Percentiles rank a stretch among this genome's conserved stretches.
These are phyloP conservation scores for Naematelia encephala DNA, from an alignment of 768 basidiomycete species.

Conservation along the genomic window DNA sequence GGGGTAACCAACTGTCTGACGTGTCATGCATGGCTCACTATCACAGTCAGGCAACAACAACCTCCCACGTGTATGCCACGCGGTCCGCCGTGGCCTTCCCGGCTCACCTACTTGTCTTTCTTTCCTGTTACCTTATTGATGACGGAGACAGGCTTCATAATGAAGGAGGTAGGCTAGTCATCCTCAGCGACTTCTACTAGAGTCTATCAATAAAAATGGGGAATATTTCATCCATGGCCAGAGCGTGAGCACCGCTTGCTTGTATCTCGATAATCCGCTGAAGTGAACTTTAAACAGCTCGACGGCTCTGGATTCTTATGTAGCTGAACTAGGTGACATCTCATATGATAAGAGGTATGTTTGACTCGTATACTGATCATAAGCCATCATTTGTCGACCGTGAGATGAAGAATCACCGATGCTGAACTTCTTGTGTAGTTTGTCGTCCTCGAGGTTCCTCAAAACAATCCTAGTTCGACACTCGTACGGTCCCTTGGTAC, in stretches of 20 bases:
- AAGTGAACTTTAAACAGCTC: constrained; percentile 30
- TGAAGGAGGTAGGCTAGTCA: background rate
- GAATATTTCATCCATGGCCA: constrained; percentile 48
- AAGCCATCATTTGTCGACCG: background rate
- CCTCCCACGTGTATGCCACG: too few species aligned
- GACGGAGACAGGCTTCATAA: too few species aligned
- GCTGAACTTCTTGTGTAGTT: constrained; percentile 50
- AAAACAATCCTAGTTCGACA: constrained; percentile 89
- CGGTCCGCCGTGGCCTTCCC: too few species aligned
- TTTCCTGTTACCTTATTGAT: too few species aligned
- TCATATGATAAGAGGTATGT: constrained; percentile 86
- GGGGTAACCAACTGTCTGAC: too few species aligned
- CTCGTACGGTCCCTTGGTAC: constrained; percentile 73
- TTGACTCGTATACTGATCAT: background rate
- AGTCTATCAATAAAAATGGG: constrained; percentile 30
- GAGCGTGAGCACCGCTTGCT: constrained; percentile 33
- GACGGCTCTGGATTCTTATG: constrained; percentile 78
- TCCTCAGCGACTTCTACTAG: too few species aligned
- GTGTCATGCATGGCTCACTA: too few species aligned
- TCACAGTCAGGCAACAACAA: too few species aligned
- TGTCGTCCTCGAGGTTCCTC: constrained; percentile 68
- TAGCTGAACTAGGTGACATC: constrained; percentile 84
- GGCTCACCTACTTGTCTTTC: too few species aligned
- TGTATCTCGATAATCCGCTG: background rate
- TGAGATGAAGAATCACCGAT: background rate